Conservation (phyloP, 495 filamentous ascomycete genomes). For the Lichina pygmaea region DNA sequence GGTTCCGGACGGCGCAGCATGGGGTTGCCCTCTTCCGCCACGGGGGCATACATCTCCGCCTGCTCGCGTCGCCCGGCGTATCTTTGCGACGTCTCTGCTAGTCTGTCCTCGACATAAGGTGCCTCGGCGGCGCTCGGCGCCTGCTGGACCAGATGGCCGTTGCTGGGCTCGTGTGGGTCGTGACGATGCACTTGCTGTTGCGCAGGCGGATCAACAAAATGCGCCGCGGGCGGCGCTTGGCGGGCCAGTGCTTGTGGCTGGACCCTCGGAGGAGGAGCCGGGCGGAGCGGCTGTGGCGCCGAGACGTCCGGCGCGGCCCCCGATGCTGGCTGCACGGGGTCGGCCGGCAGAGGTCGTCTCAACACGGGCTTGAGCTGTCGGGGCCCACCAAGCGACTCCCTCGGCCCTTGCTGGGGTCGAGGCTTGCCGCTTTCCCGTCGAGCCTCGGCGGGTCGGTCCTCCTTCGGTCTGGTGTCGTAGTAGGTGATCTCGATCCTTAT, state of each 20-base stretch:
- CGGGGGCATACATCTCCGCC: too few relatives aligned
- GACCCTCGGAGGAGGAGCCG: neutral
- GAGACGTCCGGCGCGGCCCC: neutral
- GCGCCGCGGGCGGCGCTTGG: neutral
- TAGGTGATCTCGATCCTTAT: slow-evolving; percentile 88
- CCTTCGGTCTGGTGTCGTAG: slow-evolving; percentile 69
- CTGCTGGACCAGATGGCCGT: too few relatives aligned
- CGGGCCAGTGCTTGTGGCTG: neutral
- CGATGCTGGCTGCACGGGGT: slow-evolving; percentile 16
- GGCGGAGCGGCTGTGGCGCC: neutral
- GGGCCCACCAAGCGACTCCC: slow-evolving; percentile 22
- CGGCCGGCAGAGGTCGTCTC: slow-evolving; percentile 51
- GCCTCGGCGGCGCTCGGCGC: too few relatives aligned
- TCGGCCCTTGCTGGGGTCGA: slow-evolving; percentile 2
- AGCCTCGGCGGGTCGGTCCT: slow-evolving; percentile 30
- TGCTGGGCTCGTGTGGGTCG: too few relatives aligned
- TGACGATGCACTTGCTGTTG: neutral
- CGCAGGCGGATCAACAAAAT: neutral
- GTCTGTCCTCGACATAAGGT: too few relatives aligned
- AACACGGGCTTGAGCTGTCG: slow-evolving; percentile 35
- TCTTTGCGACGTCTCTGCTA: too few relatives aligned
- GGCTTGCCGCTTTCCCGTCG: slow-evolving; percentile 16
- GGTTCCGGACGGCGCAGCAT: too few relatives aligned
- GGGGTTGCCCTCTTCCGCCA: too few relatives aligned
- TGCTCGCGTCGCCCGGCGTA: too few relatives aligned